Percentiles rank a stretch among this genome's conserved stretches.
These are phyloP conservation scores for Tuber borchii DNA, from an alignment of 495 filamentous ascomycete species.

Conservation along the genomic window DNA sequence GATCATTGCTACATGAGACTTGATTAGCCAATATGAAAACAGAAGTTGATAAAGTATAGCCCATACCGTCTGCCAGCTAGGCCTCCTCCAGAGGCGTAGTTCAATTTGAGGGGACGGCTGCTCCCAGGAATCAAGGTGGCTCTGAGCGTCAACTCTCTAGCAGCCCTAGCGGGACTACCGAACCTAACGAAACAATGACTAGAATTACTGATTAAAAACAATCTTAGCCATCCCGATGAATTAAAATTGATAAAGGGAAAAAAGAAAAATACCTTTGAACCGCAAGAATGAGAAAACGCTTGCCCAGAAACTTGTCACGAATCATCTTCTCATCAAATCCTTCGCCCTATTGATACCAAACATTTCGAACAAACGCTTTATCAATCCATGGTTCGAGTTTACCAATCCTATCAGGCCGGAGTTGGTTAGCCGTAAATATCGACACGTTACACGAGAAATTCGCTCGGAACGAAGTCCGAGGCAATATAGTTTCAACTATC, in stretches of 20 bases:
- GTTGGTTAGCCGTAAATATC: conserved; percentile 8
- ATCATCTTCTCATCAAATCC: conserved; percentile 99
- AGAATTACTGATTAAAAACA: conserved; percentile 72
- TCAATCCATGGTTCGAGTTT: conserved; percentile 99
- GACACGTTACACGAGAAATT: conserved; percentile 6
- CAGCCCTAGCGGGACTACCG: conserved; percentile 69
- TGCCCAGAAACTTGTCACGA: conserved; percentile 99
- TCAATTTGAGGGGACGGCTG: conserved; percentile 91
- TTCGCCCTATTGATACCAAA: conserved; percentile 87
- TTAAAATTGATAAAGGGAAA: background rate
- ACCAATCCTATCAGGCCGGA: conserved; percentile 68
- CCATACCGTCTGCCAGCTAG: conserved; percentile 82
- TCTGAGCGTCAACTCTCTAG: conserved; percentile 81
- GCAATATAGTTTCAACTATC: background rate
- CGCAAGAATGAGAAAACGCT: conserved; percentile 40
- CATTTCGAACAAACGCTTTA: conserved; percentile 91
- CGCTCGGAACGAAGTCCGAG: conserved; percentile 8
- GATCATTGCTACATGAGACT: conserved; percentile 67
- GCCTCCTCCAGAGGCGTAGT: conserved; percentile 97
- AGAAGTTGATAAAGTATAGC: conserved; percentile 8
- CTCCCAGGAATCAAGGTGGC: conserved; percentile 90
- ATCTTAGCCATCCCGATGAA: conserved; percentile 11
- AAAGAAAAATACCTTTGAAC: background rate
- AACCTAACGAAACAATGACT: conserved; percentile 99
- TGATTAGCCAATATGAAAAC: conserved; percentile 9